These are phyloP conservation scores for Collariella sp. DNA, from an alignment of 495 filamentous ascomycete genomes.

Conservation along the genomic window DNA sequence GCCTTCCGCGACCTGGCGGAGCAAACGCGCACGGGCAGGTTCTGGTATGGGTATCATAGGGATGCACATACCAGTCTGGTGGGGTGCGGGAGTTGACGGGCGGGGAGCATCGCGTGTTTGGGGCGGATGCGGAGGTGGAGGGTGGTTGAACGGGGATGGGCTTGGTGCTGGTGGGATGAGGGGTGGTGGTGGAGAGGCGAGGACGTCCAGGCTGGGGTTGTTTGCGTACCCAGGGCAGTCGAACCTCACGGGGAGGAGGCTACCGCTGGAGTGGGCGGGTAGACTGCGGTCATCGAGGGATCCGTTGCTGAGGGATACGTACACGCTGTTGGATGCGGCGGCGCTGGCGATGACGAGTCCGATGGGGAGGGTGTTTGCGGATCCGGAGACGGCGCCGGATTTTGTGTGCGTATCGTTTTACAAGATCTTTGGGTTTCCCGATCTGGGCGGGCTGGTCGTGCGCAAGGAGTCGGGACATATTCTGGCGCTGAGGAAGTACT, in stretches of 20 bases:
- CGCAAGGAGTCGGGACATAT: slow-evolving; percentile 54
- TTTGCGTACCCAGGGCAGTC: slow-evolving; percentile 75
- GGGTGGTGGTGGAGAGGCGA: slow-evolving; percentile 50
- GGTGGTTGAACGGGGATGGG: slow-evolving; percentile 43
- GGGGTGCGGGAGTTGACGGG: slow-evolving; percentile 56
- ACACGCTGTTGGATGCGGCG: slow-evolving; percentile 64
- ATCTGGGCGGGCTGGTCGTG: slow-evolving; percentile 64
- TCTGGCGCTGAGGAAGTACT: slow-evolving; percentile 56
- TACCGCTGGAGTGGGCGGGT: slow-evolving; percentile 53
- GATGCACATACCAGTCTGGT: slow-evolving; percentile 69
- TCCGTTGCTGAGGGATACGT: slow-evolving; percentile 41
- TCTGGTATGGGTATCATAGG: slow-evolving; percentile 69
- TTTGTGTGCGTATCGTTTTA: slow-evolving; percentile 67
- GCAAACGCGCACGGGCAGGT: slow-evolving; percentile 33
- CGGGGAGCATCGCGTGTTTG: slow-evolving; percentile 50
- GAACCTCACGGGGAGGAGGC: slow-evolving; percentile 66
- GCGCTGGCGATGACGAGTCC: slow-evolving; percentile 60
- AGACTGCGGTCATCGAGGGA: slow-evolving; percentile 37
- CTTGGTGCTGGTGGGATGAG: slow-evolving; percentile 36
- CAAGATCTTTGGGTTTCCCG: slow-evolving; percentile 77
- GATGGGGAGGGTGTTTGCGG: slow-evolving; percentile 46
- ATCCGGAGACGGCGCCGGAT: slow-evolving; percentile 55
- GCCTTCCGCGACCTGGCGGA: slow-evolving; percentile 50
- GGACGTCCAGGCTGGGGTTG: slow-evolving; percentile 38
- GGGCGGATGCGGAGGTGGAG: slow-evolving; percentile 56